Conservation (phyloP, 805 yeast species). For the Yarrowia sp. region DNA sequence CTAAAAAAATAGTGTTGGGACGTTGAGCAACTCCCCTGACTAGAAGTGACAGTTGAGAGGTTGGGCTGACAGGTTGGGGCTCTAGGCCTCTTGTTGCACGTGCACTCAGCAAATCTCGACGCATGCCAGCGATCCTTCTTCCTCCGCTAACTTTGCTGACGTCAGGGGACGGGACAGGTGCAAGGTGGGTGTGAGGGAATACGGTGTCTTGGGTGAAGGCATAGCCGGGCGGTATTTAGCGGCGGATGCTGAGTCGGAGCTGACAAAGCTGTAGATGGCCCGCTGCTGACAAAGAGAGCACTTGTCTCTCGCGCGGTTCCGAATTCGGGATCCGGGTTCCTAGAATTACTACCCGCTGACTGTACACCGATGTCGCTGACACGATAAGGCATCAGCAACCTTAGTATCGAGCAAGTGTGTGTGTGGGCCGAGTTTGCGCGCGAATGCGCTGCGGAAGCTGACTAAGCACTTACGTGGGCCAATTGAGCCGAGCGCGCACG, state of each 20-base stretch:
- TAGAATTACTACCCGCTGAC: neutral
- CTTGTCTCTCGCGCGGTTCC: no score
- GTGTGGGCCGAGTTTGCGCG: no score
- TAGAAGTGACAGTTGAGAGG: neutral
- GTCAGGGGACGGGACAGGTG: constrained; percentile 18
- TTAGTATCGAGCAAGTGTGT: neutral
- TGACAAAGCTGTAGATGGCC: no score
- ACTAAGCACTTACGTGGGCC: neutral
- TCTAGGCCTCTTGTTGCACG: neutral
- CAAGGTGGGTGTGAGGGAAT: constrained; percentile 5
- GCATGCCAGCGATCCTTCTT: neutral
- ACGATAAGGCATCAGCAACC: constrained; percentile 23
- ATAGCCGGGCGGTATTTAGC: no score
- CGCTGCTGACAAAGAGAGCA: no score
- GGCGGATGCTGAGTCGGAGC: no score
- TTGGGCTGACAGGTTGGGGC: neutral
- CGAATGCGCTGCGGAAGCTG: no score
- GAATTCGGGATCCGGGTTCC: no score
- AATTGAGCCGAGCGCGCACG: neutral
- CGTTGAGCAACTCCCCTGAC: neutral
- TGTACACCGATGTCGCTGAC: constrained; percentile 5
- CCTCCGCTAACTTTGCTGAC: constrained; percentile 4
- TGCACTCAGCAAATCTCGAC: no score
- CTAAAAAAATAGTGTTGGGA: constrained; percentile 1
- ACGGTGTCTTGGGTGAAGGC: neutral